These are phyloP conservation scores for Ophiostoma pallidulum DNA, from an alignment of 2,329 filamentous ascomycete genomes.

Conservation along the genomic window DNA sequence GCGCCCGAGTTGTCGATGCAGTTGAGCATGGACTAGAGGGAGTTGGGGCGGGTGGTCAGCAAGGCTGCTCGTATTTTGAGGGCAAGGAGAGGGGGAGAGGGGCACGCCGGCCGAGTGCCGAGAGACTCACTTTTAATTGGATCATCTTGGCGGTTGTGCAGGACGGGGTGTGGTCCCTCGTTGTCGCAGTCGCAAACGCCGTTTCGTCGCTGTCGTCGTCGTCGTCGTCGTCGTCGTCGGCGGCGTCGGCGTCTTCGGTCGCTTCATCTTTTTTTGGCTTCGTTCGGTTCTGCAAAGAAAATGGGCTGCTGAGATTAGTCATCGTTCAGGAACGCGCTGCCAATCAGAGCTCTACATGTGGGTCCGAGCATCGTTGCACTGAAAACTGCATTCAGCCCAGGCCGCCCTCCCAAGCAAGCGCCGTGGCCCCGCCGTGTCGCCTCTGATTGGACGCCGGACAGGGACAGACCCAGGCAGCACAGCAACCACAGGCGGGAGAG, in stretches of 20 bases:
- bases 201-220: background rate
- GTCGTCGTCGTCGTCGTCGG: background rate
- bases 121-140: conserved; percentile 62
- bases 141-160: conserved; percentile 58
- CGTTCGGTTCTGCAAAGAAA: too few relatives aligned
- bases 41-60: too few relatives aligned
- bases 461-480: background rate
- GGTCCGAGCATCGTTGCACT: too few relatives aligned
- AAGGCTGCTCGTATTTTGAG: too few relatives aligned
- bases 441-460: conserved; percentile 4
- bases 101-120: too few relatives aligned
- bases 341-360: too few relatives aligned
- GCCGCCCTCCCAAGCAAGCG: too few relatives aligned
- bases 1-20: conserved; percentile 99
- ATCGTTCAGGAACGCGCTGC: too few relatives aligned
- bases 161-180: background rate
- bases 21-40: conserved; percentile 76
- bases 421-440: background rate
- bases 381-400: too few relatives aligned
- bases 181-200: background rate
- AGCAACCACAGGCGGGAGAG: background rate
- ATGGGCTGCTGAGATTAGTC: too few relatives aligned
- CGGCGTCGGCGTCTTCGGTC: background rate
- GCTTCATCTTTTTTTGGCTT: background rate
- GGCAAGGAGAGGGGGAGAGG: too few relatives aligned